Base-by-base conservation (phyloP, 2,329 filamentous ascomycete genomes). In the Colletotrichum camelliae region DNA sequence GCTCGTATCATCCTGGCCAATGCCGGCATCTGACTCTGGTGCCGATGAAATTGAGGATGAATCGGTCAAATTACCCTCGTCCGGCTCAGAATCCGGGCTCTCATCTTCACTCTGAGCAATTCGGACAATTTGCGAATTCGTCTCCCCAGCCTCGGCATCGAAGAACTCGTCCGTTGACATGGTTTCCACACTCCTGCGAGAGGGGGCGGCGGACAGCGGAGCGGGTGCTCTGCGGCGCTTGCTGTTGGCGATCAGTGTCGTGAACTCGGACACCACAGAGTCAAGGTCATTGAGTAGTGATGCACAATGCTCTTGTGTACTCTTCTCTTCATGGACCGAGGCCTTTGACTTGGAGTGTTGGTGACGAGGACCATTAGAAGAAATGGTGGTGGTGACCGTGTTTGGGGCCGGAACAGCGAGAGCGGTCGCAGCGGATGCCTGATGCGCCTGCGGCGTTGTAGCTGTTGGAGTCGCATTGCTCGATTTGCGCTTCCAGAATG, bases 401-500 rank as follows among this genome's bases (percentile, higher is more conserved):
- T 83, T 83, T 4, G 87, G 86, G 10, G 85, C 82, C 0, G 89
- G 85, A 4, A 88, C 85, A 15, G 87, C 85, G 35, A 88, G 78
- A 4, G 85, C 83, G 1, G 87, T 84, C 3, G 85, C 80, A 2
- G 84, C 79, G 1, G 85, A 75, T 39, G 86, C 82, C 9, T 88
- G 85, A 24, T 87, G 77, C 33, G 85, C 82, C 29, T 77, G 75
- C 4, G 88, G 84, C 7, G 86, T 83, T 35, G 87, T 81, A 4
- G 86, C 83, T 24, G 88, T 83, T 3, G 87, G 87, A 79, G 93
- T 96, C 24, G 88, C 83, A 2, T 87, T 86, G 80, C 93, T 96
- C 1, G 93, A 88, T 85, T 98, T 98, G 64, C 96, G 92, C 84
- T 96, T 98, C 97, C 97, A 99, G 81, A 99, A 98, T 0, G 95